These are phyloP conservation scores for Canavalia ensiformis DNA, from an alignment of 306 rosid genomes.

Conservation along the genomic window DNA sequence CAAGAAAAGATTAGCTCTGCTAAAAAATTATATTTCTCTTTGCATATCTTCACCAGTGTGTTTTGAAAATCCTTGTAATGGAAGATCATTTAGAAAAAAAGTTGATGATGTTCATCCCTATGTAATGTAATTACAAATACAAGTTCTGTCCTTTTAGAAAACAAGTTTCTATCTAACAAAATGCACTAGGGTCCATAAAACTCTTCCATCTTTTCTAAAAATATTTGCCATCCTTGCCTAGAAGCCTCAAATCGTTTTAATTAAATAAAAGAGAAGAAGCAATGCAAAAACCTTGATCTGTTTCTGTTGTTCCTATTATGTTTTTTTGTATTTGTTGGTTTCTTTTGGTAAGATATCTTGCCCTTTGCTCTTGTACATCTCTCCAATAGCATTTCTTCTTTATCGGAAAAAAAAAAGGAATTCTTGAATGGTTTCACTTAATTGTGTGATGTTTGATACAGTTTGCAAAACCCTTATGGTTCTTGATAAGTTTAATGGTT, in stretches of 20 bases:
- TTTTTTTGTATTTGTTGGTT: conserved; percentile 7
- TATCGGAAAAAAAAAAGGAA: not conserved
- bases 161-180: not conserved
- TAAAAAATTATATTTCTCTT: not conserved
- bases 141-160: not conserved
- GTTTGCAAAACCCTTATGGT: not conserved
- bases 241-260: not conserved
- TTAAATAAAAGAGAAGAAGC: not conserved
- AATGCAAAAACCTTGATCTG: conserved; percentile 12
- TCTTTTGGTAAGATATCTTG: conserved; percentile 7
- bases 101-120: conserved; percentile 1
- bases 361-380: conserved; percentile 16
- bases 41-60: not conserved
- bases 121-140: not conserved
- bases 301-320: conserved; percentile 4
- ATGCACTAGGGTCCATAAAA: not conserved
- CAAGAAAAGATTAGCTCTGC: not conserved
- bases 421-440: not conserved
- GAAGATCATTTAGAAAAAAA: not conserved
- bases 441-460: conserved; percentile 24
- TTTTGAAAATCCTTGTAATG: conserved; percentile 6
- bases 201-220: not conserved
- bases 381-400: conserved; percentile 6
- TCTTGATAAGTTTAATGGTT: conserved; percentile 22
- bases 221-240: not conserved